Percentiles rank a stretch among this genome's conserved stretches.
Evolutionary conservation across 768 basidiomycete species (phyloP).

Genomic region (Suillus subalutaceus): DNA sequence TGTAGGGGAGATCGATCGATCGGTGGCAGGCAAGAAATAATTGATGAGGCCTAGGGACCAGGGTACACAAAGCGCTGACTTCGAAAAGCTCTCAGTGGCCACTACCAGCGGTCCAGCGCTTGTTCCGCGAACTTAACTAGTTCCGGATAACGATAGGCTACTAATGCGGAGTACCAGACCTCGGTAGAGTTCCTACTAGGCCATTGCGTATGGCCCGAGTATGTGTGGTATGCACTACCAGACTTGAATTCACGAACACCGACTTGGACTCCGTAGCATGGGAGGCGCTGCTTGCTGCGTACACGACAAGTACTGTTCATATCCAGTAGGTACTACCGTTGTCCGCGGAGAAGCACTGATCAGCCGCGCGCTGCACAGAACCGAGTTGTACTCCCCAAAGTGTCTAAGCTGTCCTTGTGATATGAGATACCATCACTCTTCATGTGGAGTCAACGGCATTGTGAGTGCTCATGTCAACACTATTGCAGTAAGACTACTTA

Average conservation of each 20-base stretch:
- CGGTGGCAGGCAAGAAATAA: neutral
- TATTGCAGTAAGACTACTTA: neutral
- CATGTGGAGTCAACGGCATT: neutral
- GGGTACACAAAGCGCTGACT: too few relatives aligned
- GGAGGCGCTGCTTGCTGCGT: neutral
- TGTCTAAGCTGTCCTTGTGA: neutral
- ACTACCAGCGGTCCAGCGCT: neutral
- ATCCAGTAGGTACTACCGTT: neutral
- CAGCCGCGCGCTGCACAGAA: neutral
- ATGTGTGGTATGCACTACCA: neutral
- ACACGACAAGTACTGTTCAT: neutral
- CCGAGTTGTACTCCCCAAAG: neutral
- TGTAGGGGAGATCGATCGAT: too few relatives aligned
- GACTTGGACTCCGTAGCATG: neutral
- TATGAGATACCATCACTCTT: neutral
- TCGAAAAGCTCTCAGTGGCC: too few relatives aligned
- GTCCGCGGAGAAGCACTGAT: neutral
- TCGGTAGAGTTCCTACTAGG: too few relatives aligned
- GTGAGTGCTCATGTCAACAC: neutral
- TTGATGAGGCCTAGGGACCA: too few relatives aligned
- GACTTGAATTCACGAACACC: neutral
- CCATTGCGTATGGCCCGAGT: neutral
- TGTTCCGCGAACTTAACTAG: neutral
- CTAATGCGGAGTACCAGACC: too few relatives aligned
- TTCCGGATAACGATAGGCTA: too few relatives aligned